These are phyloP conservation scores for Aureobasidium sp. DNA, from an alignment of 2,329 filamentous ascomycete species.

Conservation along the genomic window DNA sequence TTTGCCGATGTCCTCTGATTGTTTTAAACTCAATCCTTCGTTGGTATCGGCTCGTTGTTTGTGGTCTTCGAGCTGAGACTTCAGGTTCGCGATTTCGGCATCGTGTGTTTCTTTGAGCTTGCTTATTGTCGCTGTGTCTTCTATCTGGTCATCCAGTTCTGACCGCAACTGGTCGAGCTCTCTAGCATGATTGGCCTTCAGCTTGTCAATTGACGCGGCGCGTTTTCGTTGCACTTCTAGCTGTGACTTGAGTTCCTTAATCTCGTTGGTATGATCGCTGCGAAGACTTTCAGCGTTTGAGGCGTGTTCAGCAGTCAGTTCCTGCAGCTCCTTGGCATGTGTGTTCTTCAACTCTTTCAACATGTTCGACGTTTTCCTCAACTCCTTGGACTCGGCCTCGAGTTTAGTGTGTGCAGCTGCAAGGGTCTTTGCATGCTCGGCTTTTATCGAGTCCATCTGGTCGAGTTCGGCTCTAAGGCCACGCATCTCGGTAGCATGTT, in stretches of 20 bases:
- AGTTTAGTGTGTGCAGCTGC: background rate
- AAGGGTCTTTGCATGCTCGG: background rate
- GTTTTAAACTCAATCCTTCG: background rate
- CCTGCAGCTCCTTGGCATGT: slow-evolving; percentile 3
- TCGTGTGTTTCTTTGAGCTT: background rate
- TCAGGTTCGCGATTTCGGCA: background rate
- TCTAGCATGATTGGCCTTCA: slow-evolving; percentile 10
- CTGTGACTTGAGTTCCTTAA: slow-evolving; percentile 21
- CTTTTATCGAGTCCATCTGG: background rate
- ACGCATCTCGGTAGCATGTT: slow-evolving; percentile 8
- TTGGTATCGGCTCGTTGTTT: background rate
- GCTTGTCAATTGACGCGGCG: slow-evolving; percentile 3
- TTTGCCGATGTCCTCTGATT: background rate
- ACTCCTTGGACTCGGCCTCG: background rate
- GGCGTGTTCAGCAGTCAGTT: background rate
- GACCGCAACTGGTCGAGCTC: slow-evolving; percentile 1
- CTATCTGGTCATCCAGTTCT: background rate
- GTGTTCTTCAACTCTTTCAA: background rate
- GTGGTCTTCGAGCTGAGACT: background rate
- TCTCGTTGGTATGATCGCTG: slow-evolving; percentile 18
- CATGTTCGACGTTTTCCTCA: background rate
- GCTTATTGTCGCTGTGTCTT: background rate
- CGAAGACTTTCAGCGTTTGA: background rate
- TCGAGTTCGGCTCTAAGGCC: background rate
- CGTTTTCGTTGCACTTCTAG: slow-evolving; percentile 19